phyloP scores from a whole-genome alignment of 345 rosid genomes.

The Brassica carinata region DNA sequence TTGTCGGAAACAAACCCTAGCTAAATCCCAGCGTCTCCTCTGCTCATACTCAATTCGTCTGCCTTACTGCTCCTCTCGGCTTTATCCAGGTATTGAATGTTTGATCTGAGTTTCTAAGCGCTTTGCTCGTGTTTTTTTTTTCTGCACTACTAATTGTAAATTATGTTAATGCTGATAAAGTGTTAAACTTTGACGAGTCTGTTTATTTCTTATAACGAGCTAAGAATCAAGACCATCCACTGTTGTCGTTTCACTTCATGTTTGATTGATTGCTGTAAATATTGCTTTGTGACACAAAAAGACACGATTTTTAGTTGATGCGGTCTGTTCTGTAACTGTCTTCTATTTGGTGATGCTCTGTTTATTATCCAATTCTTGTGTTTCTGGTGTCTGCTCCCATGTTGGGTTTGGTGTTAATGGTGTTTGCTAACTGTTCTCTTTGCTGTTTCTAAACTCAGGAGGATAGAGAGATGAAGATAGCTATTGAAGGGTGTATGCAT shows the following conservation, averaged over 20 bases:
- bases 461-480: constrained; percentile 66
- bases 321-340: not conserved
- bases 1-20: not conserved
- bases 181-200: not conserved
- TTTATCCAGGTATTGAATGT: not conserved
- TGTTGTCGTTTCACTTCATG: not conserved
- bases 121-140: not conserved
- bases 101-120: not conserved
- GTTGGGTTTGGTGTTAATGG: not conserved
- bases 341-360: not conserved
- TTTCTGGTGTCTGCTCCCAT: not conserved
- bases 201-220: not conserved
- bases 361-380: too few species aligned
- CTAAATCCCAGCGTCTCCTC: not conserved
- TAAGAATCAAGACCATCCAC: not conserved
- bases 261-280: not conserved
- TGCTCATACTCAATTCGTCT: not conserved
- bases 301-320: not conserved
- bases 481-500: constrained; percentile 97
- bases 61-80: not conserved
- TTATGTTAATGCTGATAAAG: not conserved
- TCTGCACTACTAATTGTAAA: not conserved
- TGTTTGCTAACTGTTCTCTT: not conserved
- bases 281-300: not conserved
- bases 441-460: not conserved